Evolutionary conservation across 345 rosid genomes (phyloP), one percentile per base, ranked within the genome.

Genomic region (Syzygium oleosum): DNA sequence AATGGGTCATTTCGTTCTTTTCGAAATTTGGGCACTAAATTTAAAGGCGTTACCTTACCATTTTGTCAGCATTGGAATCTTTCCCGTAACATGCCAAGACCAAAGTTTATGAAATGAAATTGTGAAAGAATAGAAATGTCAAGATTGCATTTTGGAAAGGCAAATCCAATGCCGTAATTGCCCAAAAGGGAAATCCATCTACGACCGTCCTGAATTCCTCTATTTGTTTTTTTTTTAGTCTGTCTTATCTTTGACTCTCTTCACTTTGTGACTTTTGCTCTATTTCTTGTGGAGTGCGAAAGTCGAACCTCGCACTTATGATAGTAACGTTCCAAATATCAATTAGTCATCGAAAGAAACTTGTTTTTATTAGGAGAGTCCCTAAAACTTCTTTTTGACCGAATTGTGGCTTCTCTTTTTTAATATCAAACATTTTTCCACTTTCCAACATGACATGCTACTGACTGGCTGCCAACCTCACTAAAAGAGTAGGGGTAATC

Each of bases 171-270:
- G 31, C 9, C 5, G 13, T 11, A 12, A 12, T 27, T 59, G 68
- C 17, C 31, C 31, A 58, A 10, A 58, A 10, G 0, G 16, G 1
- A 27, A 27, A 59, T 59, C 34, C 68, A 59, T 59, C n/a, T 12
- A 29, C 25, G 2, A 4, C 1, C 0, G 0, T 61, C 9, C 0
- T n/a, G 38, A 19, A 61, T 61, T n/a, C 73, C 9, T 61, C 38
- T 61, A 6, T n/a, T 43, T 41, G 38, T 38, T 43, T 43, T 43
- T 43, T 1, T 43, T 43, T 43, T 43, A 43, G 7, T 43, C 46
- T 34, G 38, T 34, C 38, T 34, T 34, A 34, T 34, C 38, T 34
- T 3, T 34, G 38, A 34, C 1, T 43, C 7, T 43, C 4, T 1
- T 43, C 7, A 6, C 7, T 43, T 43, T 43, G 1, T 43, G 46